Conservation (phyloP, 163 green algal genomes). For the Chloromonas sp. region DNA sequence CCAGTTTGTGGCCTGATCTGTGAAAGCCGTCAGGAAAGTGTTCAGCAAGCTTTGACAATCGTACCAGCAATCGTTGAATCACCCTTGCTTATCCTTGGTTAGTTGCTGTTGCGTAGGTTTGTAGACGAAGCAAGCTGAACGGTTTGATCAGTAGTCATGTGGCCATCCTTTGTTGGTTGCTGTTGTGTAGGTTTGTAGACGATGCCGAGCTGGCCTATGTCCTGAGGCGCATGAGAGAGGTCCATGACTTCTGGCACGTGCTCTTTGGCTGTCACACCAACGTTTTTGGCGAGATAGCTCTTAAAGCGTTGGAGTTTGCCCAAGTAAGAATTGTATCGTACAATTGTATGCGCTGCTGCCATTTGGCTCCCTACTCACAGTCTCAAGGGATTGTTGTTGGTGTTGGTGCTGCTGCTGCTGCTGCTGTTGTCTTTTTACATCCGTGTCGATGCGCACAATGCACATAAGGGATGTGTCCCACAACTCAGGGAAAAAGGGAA, state of each 20-base stretch:
- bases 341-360: background rate
- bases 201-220: slow-evolving; percentile 93
- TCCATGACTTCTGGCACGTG: slow-evolving; percentile 99
- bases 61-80: too few species aligned
- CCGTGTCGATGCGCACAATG: too few species aligned
- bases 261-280: slow-evolving; percentile 93
- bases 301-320: slow-evolving; percentile 94
- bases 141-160: too few species aligned
- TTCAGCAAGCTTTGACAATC: too few species aligned
- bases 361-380: background rate
- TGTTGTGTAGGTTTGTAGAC: slow-evolving; percentile 74
- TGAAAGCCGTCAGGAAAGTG: too few species aligned
- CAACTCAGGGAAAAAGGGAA: background rate
- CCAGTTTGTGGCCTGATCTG: too few species aligned
- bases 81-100: too few species aligned
- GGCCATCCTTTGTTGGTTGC: too few species aligned
- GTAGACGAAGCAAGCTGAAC: slow-evolving; percentile 67
- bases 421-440: background rate
- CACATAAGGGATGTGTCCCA: too few species aligned
- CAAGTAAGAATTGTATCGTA: slow-evolving; percentile 49
- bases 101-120: slow-evolving; percentile 50
- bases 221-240: slow-evolving; percentile 65
- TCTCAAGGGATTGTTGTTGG: background rate
- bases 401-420: background rate
- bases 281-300: slow-evolving; percentile 87